Conservation (phyloP, 2,329 filamentous ascomycete genomes). For the Trichoderma oligosporum region DNA sequence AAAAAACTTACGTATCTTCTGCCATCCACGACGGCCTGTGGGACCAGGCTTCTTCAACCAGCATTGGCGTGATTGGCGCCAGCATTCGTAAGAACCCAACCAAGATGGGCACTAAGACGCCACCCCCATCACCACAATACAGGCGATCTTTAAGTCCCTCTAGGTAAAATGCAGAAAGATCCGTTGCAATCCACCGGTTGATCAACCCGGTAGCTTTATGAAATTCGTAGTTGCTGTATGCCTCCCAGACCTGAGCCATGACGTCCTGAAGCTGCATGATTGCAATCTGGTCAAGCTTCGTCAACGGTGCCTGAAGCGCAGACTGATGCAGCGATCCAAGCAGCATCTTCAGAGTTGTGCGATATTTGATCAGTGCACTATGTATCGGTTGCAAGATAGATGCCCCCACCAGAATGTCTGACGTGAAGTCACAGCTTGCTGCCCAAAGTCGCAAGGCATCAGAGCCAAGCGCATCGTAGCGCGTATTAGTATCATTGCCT, state of each 20-base stretch:
- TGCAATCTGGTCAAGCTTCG: conserved; percentile 68
- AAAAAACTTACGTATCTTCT: conserved; percentile 39
- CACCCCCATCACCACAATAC: conserved; percentile 73
- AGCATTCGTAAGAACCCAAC: conserved; percentile 73
- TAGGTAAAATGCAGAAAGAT: conserved; percentile 90
- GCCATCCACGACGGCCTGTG: conserved; percentile 65
- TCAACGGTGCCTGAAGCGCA: conserved; percentile 48
- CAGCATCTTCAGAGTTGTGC: conserved; percentile 86
- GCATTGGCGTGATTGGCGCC: conserved; percentile 72
- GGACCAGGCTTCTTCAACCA: conserved; percentile 87
- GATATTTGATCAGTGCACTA: conserved; percentile 75
- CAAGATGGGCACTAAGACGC: conserved; percentile 64
- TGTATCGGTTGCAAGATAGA: conserved; percentile 74
- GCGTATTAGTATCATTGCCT: conserved; percentile 41
- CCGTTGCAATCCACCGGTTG: conserved; percentile 75
- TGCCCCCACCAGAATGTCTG: conserved; percentile 78
- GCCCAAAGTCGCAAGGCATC: conserved; percentile 90
- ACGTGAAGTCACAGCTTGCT: conserved; percentile 86
- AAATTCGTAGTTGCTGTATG: conserved; percentile 74
- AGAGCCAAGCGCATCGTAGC: conserved; percentile 71
- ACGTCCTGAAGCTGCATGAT: conserved; percentile 67
- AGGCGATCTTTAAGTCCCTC: conserved; percentile 88
- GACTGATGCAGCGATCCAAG: conserved; percentile 67
- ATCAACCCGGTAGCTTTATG: conserved; percentile 69
- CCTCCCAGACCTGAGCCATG: conserved; percentile 59